Conservation (phyloP, 2,329 filamentous ascomycete species). For the Pezicula radicicola region DNA sequence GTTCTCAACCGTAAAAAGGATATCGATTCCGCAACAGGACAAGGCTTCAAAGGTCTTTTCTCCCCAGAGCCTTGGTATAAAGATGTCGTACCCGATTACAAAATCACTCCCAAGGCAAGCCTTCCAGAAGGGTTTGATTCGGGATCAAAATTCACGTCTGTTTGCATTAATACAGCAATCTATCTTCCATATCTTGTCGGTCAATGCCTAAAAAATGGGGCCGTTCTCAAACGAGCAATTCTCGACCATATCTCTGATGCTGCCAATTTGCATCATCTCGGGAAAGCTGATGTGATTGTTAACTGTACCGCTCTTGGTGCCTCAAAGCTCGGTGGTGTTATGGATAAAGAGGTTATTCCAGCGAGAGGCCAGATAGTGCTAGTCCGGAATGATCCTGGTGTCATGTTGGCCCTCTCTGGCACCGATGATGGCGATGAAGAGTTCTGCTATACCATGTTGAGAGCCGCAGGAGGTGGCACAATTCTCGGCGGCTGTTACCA, state of each 20-base stretch:
- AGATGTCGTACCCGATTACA: conserved; percentile 69
- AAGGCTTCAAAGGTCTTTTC: conserved; percentile 62
- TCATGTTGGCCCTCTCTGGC: conserved; percentile 58
- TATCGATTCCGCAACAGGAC: conserved; percentile 43
- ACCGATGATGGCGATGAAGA: conserved; percentile 65
- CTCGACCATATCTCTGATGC: conserved; percentile 75
- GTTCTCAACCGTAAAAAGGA: conserved; percentile 60
- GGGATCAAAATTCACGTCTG: conserved; percentile 73
- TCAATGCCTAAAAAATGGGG: conserved; percentile 73
- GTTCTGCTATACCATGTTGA: conserved; percentile 64
- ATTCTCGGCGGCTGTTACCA: conserved; percentile 67
- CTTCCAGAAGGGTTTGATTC: conserved; percentile 66
- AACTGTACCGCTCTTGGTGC: conserved; percentile 84
- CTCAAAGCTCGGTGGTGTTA: conserved; percentile 74
- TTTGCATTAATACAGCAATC: conserved; percentile 87
- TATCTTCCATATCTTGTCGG: conserved; percentile 85
- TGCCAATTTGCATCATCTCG: conserved; percentile 52
- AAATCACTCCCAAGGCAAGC: conserved; percentile 53
- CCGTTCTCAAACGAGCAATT: conserved; percentile 60
- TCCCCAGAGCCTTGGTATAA: conserved; percentile 71
- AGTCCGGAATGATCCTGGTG: conserved; percentile 60
- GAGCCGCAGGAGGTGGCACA: conserved; percentile 63
- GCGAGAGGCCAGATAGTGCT: conserved; percentile 75
- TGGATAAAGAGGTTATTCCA: conserved; percentile 70
- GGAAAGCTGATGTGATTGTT: conserved; percentile 66